phyloP scores from a whole-genome alignment of 2,329 filamentous ascomycete genomes.

The Hypoxylon sp. region DNA sequence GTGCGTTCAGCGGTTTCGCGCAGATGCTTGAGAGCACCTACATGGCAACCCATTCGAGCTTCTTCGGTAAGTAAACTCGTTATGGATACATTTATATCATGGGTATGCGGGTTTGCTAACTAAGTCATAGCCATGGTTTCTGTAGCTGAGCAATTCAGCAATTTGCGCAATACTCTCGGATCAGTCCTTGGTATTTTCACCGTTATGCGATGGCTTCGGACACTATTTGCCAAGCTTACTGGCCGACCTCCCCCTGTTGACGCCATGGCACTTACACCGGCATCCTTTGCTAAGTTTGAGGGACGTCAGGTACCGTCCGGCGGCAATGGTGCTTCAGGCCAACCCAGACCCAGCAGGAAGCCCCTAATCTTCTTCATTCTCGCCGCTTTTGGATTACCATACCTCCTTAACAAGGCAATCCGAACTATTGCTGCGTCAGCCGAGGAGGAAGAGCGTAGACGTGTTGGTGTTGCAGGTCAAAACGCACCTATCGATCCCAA shows the following conservation, averaged over 20 bases:
- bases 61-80: conserved; percentile 82
- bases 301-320: conserved; percentile 69
- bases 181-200: conserved; percentile 97
- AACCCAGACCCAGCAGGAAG: conserved; percentile 87
- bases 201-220: conserved; percentile 93
- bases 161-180: conserved; percentile 91
- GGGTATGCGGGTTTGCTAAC: conserved; percentile 27
- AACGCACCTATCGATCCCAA: conserved; percentile 80
- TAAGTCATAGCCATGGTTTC: conserved; percentile 86
- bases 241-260: conserved; percentile 91
- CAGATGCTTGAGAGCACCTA: conserved; percentile 99
- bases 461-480: conserved; percentile 68
- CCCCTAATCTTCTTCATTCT: conserved; percentile 96
- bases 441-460: conserved; percentile 82
- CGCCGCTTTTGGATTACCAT: conserved; percentile 94
- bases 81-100: background rate
- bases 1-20: conserved; percentile 95
- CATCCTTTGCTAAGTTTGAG: conserved; percentile 91
- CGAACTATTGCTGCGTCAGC: conserved; percentile 84
- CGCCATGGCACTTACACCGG: conserved; percentile 87
- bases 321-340: conserved; percentile 74
- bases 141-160: conserved; percentile 96
- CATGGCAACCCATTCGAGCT: conserved; percentile 99
- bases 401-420: conserved; percentile 97
- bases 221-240: conserved; percentile 90